Evolutionary conservation across 768 basidiomycete genomes (phyloP), one percentile per base, ranked within the genome.

Genomic region (Pholiota conissans): DNA sequence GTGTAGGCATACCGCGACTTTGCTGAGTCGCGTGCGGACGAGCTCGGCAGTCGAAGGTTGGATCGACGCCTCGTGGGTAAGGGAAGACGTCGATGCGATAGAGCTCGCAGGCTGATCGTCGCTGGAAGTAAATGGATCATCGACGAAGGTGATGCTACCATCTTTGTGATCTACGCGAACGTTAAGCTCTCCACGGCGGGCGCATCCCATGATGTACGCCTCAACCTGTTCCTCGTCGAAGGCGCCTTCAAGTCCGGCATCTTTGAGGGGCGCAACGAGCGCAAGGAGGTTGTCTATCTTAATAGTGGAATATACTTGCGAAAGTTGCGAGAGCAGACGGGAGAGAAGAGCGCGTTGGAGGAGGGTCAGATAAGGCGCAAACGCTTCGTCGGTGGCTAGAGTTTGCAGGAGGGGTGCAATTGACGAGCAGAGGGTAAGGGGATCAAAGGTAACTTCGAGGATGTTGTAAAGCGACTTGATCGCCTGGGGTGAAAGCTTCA

Each of bases 371-470:
- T 97, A 98, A 1, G 89, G 85, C 0, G 89, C 78, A 65, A 91
- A 95, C 1, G 84, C 78, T 9, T 80, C 71, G 45, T 85, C 82
- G 5, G 73, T 66, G 13, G 76, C 71, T 55, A 95, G 82, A 4
- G 77, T 66, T 40, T 82, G 74, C 54, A 98, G 83, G 59, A 98
- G 78, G 9, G 94, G 92, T 3, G 91, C 86, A 40, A 93, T 86
- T 59, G 83, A 80, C 4, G 82, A 70, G 70, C 92, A 93, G 57
- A 97, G 87, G 0, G 85, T 87, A 61, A 96, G 83, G 0, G 96
- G 96, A 69, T 98, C 93, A 66, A 98, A 96, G 5, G 92, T 89
- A 39, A 90, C 89, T 74, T 97, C 94, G 62, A 99, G 86, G 49
- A 94, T 84, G 66, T 84, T 83, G 79, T 96, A 96, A 20, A 98